A percentile compares a stretch with the other conserved stretches of the same genome.
Conservation (phyloP, 371 early-diverging fungal species). For the Actinomortierella wolfii region DNA sequence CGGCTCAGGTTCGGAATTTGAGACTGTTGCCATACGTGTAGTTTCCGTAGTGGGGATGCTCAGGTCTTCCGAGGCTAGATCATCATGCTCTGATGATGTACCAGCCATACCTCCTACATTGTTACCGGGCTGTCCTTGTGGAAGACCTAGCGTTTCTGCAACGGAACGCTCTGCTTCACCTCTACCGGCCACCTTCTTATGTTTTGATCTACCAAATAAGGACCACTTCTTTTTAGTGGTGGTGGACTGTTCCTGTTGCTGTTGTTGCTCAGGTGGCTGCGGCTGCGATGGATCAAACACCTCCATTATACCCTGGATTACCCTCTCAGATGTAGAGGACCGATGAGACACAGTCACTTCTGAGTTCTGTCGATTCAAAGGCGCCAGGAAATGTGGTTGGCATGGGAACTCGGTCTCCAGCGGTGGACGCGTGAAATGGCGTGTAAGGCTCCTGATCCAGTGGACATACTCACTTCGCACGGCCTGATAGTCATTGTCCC, state of each 20-base stretch:
- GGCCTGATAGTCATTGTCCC: conserved; percentile 23
- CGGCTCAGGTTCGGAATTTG: conserved; percentile 5
- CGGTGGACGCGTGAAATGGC: conserved; percentile 14
- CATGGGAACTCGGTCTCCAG: conserved; percentile 13
- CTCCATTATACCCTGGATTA: too few relatives aligned
- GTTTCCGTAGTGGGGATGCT: not conserved
- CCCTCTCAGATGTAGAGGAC: not conserved
- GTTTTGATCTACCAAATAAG: too few relatives aligned
- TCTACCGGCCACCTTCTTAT: too few relatives aligned
- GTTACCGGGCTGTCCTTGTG: too few relatives aligned
- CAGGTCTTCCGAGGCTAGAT: too few relatives aligned
- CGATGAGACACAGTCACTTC: not conserved
- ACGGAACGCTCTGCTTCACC: too few relatives aligned
- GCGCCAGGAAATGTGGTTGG: not conserved
- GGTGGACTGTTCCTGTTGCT: too few relatives aligned
- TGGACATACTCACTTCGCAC: conserved; percentile 18
- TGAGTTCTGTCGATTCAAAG: not conserved
- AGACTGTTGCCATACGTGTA: not conserved
- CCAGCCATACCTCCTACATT: conserved; percentile 1
- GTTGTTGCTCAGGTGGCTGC: not conserved
- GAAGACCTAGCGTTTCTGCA: too few relatives aligned
- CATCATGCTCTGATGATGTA: not conserved
- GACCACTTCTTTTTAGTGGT: too few relatives aligned
- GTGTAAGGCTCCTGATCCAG: conserved; percentile 21
- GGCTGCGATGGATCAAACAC: not conserved